A percentile compares a stretch with the other conserved stretches of the same genome.
Conservation (phyloP, 805 yeast species). For the Kuraishia borneana region DNA sequence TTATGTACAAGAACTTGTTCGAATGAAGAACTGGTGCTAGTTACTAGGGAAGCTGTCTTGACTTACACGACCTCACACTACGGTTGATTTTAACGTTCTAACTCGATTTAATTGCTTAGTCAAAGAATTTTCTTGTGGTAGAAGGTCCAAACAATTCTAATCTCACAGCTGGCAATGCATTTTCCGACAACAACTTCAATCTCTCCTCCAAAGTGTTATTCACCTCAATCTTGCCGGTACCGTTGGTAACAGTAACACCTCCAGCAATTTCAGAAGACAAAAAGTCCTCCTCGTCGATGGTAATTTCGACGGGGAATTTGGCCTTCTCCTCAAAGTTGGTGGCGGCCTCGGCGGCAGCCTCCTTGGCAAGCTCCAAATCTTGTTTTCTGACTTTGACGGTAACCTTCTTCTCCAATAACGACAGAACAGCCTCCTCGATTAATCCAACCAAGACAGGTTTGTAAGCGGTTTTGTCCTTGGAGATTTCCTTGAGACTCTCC, state of each 20-base stretch:
- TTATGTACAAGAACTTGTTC: no score
- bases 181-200: constrained; percentile 68
- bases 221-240: constrained; percentile 74
- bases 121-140: constrained; percentile 80
- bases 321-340: constrained; percentile 54
- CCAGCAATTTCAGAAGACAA: constrained; percentile 67
- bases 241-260: constrained; percentile 68
- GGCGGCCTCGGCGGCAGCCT: constrained; percentile 50
- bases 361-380: constrained; percentile 51
- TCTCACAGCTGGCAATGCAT: constrained; percentile 87
- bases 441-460: constrained; percentile 61
- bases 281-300: constrained; percentile 42
- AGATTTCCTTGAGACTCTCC: constrained; percentile 43
- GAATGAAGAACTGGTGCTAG: no score
- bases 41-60: no score
- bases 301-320: constrained; percentile 41
- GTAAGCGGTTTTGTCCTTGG: constrained; percentile 49
- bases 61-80: no score
- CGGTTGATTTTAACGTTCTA: no score
- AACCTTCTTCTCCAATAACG: constrained; percentile 64
- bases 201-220: constrained; percentile 94
- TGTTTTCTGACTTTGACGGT: constrained; percentile 54
- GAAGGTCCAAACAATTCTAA: constrained; percentile 83
- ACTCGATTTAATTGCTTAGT: no score
- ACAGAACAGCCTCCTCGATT: constrained; percentile 65